Conservation (phyloP, 164 flowering plant species). For the Saururus chinensis region DNA sequence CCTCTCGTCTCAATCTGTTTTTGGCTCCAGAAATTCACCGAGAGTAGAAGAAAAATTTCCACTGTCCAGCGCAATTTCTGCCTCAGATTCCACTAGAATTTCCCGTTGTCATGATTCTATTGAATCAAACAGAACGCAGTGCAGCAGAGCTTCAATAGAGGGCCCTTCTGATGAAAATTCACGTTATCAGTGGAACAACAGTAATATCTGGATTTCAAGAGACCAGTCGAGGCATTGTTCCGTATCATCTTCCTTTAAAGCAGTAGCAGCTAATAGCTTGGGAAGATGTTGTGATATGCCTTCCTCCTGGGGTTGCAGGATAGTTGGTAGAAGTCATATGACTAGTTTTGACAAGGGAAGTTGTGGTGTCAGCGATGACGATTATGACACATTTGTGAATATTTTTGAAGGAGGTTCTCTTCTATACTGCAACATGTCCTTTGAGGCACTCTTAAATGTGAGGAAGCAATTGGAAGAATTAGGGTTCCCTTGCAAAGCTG, state of each 20-base stretch:
- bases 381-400: slow-evolving; percentile 66
- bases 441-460: slow-evolving; percentile 80
- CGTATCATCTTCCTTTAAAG: slow-evolving; percentile 36
- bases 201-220: slow-evolving; percentile 50
- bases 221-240: slow-evolving; percentile 46
- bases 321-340: slow-evolving; percentile 67
- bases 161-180: slow-evolving; percentile 81
- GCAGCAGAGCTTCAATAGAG: slow-evolving; percentile 41
- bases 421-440: slow-evolving; percentile 92
- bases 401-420: slow-evolving; percentile 95
- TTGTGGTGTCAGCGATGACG: slow-evolving; percentile 45
- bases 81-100: slow-evolving; percentile 28
- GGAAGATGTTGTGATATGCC: slow-evolving; percentile 54
- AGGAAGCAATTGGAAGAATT: slow-evolving; percentile 93
- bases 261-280: slow-evolving; percentile 55
- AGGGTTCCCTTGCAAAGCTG: slow-evolving; percentile 97
- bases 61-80: slow-evolving; percentile 24
- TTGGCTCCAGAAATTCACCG: slow-evolving; percentile 30
- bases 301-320: slow-evolving; percentile 88
- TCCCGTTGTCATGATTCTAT: slow-evolving; percentile 39
- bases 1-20: slow-evolving; percentile 26
- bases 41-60: slow-evolving; percentile 31
- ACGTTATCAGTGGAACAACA: slow-evolving; percentile 38
- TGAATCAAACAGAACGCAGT: slow-evolving; percentile 28
- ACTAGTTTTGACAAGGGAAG: slow-evolving; percentile 38